A percentile compares a stretch with the other conserved stretches of the same genome.
Evolutionary conservation across 208 protist genomes (phyloP).

Genomic region (Leishmania amazonensis): DNA sequence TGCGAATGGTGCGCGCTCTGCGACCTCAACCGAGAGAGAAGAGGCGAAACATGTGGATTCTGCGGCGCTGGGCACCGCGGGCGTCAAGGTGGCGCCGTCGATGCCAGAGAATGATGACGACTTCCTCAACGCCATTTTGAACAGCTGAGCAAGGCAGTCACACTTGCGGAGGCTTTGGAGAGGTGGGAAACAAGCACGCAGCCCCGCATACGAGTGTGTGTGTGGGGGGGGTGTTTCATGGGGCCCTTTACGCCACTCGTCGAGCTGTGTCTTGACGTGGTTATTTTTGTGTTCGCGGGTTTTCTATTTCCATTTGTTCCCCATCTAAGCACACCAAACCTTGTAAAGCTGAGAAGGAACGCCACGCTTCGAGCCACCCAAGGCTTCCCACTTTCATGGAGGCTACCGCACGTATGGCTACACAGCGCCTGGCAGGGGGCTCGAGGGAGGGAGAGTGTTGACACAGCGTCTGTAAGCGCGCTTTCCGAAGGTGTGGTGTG

Average conservation of each 20-base stretch:
- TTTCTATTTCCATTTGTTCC: not conserved
- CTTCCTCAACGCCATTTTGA: conserved; percentile 73
- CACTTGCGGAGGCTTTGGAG: not conserved
- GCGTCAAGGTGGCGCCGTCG: not conserved
- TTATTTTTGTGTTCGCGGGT: not conserved
- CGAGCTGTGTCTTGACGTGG: not conserved
- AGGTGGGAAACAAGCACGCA: not conserved
- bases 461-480: not conserved
- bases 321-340: not conserved
- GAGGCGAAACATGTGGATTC: not conserved
- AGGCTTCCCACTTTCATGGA: not conserved
- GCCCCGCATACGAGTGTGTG: not conserved
- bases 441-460: not conserved
- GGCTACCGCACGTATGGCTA: not conserved
- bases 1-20: not conserved
- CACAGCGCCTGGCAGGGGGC: not conserved
- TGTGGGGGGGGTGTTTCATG: not conserved
- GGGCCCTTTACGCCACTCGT: not conserved
- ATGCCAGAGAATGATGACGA: conserved; percentile 50
- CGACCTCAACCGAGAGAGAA: not conserved
- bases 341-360: not conserved
- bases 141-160: conserved; percentile 28
- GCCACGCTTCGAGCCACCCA: not conserved
- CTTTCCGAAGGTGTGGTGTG: not conserved
- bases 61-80: not conserved